Conservation (phyloP, 768 basidiomycete genomes). For the Lentinus tigrinus region DNA sequence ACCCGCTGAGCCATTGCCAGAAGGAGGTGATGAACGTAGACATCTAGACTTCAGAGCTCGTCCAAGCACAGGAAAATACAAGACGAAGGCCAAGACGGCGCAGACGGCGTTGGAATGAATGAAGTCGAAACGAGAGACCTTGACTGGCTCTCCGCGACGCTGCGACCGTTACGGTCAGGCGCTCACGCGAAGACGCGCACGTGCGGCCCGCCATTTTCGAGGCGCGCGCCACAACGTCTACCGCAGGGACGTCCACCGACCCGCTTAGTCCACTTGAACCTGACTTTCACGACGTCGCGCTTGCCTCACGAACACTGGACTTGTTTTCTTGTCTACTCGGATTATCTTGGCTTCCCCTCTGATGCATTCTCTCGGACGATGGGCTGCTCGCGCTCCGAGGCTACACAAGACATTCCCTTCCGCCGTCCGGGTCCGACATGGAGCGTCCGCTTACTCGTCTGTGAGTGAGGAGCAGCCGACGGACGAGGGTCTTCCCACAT, state of each 20-base stretch:
- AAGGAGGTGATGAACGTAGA: constrained; percentile 46
- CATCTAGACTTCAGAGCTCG: constrained; percentile 15
- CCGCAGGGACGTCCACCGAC: background rate
- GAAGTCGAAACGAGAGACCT: background rate
- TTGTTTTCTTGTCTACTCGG: no score
- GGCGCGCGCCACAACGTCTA: background rate
- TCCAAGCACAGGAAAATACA: background rate
- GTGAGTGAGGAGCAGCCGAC: no score
- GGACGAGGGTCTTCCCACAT: no score
- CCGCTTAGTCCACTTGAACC: no score
- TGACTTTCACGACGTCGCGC: no score
- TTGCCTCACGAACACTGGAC: no score
- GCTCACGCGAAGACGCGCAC: background rate
- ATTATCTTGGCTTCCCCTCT: no score
- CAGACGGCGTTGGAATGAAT: background rate
- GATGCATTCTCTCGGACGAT: constrained; percentile 1
- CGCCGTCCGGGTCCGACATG: background rate
- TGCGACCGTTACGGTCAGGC: background rate
- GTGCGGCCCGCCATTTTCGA: background rate
- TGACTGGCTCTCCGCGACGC: background rate
- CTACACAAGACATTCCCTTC: background rate
- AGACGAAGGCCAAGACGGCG: background rate
- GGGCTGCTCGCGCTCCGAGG: background rate
- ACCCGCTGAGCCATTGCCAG: constrained; percentile 60
- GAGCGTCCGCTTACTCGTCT: background rate